These are phyloP conservation scores for Trypanosoma mega DNA, from an alignment of 208 protist species.

Conservation along the genomic window DNA sequence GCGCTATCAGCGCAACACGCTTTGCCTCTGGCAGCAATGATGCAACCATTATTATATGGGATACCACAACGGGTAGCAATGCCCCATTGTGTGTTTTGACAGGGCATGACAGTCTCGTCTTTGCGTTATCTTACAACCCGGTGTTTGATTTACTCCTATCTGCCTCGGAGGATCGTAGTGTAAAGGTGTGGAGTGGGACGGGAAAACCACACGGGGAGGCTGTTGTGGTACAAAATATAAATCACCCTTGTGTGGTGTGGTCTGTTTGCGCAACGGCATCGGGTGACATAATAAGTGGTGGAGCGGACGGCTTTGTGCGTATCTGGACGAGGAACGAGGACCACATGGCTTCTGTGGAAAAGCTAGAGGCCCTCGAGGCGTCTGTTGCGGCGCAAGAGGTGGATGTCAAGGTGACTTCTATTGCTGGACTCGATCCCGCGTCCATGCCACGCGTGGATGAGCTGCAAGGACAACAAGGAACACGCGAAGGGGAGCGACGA, in stretches of 20 bases:
- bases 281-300: slow-evolving; percentile 76
- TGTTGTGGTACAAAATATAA: slow-evolving; percentile 71
- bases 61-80: not conserved
- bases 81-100: slow-evolving; percentile 25
- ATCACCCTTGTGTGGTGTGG: slow-evolving; percentile 90
- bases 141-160: slow-evolving; percentile 62
- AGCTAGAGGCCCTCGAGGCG: slow-evolving; percentile 50
- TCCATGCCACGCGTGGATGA: slow-evolving; percentile 46
- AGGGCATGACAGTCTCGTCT: slow-evolving; percentile 72
- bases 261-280: slow-evolving; percentile 54
- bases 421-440: slow-evolving; percentile 33
- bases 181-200: slow-evolving; percentile 65
- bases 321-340: slow-evolving; percentile 77
- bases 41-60: slow-evolving; percentile 56
- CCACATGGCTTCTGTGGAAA: slow-evolving; percentile 61
- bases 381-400: slow-evolving; percentile 55
- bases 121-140: slow-evolving; percentile 52
- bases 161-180: slow-evolving; percentile 82
- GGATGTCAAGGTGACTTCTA: slow-evolving; percentile 44
- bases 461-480: slow-evolving; percentile 32
- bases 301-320: slow-evolving; percentile 84
- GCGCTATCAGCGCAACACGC: slow-evolving; percentile 36
- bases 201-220: slow-evolving; percentile 13
- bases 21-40: slow-evolving; percentile 77
- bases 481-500: slow-evolving; percentile 55